A percentile compares a stretch with the other conserved stretches of the same genome.
phyloP scores from a whole-genome alignment of 2,329 filamentous ascomycete genomes.

The Plectosphaerella cucumerina region DNA sequence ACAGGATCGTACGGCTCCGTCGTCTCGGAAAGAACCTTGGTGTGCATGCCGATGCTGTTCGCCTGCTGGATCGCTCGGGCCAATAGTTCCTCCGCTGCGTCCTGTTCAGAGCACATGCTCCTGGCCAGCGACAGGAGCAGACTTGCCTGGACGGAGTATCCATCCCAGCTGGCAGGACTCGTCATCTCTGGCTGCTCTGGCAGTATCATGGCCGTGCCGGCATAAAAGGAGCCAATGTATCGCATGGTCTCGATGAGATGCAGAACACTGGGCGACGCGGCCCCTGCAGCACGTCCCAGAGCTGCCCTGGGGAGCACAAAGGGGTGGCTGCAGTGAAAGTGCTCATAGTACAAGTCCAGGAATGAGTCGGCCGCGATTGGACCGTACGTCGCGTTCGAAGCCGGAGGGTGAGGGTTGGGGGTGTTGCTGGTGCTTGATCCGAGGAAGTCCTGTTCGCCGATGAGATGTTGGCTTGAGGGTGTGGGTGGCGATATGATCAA shows the following conservation, averaged over 20 bases:
- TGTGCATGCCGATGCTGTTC: slow-evolving; percentile 54
- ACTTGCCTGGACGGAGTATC: slow-evolving; percentile 18
- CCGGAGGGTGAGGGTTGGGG: neutral
- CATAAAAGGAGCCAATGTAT: slow-evolving; percentile 29
- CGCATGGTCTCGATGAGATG: slow-evolving; percentile 20
- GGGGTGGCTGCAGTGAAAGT: slow-evolving; percentile 28
- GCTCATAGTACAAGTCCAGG: slow-evolving; percentile 28
- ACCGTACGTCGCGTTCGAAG: neutral
- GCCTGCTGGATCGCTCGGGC: slow-evolving; percentile 42
- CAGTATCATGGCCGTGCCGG: slow-evolving; percentile 5
- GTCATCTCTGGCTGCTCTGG: slow-evolving; percentile 16
- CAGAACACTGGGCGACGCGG: slow-evolving; percentile 8
- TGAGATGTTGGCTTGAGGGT: slow-evolving; percentile 3
- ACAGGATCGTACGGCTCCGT: slow-evolving; percentile 41
- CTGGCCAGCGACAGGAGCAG: neutral
- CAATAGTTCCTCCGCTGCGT: neutral
- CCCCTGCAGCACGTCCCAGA: slow-evolving; percentile 10
- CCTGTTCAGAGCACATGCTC: neutral
- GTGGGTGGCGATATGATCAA: slow-evolving; percentile 4
- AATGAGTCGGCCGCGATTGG: slow-evolving; percentile 16
- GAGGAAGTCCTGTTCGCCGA: slow-evolving; percentile 6
- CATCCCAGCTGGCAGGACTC: slow-evolving; percentile 29
- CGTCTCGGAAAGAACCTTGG: slow-evolving; percentile 48
- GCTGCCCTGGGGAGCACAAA: slow-evolving; percentile 15
- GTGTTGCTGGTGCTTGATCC: neutral